Evolutionary conservation across 2,329 filamentous ascomycete species (phyloP).

Genomic region (Penicillium sp.): DNA sequence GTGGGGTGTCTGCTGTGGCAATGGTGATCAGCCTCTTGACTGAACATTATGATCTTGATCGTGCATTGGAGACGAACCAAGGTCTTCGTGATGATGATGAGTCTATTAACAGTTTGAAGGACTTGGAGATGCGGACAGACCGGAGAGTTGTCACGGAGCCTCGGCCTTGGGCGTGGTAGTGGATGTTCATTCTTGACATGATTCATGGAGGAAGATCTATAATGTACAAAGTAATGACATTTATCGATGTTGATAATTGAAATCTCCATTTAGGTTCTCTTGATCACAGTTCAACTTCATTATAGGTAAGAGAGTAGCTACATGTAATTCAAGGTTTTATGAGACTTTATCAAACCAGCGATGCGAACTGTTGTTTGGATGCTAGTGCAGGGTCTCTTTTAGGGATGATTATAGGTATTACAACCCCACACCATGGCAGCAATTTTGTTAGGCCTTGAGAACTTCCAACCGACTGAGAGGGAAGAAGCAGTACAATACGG

Average conservation of each 20-base stretch:
- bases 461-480: background rate
- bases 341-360: background rate
- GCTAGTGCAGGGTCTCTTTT: background rate
- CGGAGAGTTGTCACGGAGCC: background rate
- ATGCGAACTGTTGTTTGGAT: background rate
- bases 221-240: constrained; percentile 12
- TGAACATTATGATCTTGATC: constrained; percentile 49
- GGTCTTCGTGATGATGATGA: constrained; percentile 20
- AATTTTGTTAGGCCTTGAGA: background rate
- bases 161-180: constrained; percentile 18
- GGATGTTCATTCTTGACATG: background rate
- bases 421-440: background rate
- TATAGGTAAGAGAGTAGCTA: background rate
- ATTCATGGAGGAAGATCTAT: background rate
- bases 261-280: background rate
- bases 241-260: constrained; percentile 3
- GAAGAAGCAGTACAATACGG: background rate
- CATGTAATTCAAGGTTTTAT: no score
- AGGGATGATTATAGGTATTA: background rate
- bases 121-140: constrained; percentile 15
- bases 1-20: constrained; percentile 53
- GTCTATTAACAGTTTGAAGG: constrained; percentile 14
- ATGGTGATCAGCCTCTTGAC: constrained; percentile 55
- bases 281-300: constrained; percentile 10
- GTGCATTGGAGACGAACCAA: constrained; percentile 36